Percentiles rank a stretch among this genome's conserved stretches.
These are phyloP conservation scores for Zygoascus meyerae DNA, from an alignment of 1,139 yeast species.

Conservation along the genomic window DNA sequence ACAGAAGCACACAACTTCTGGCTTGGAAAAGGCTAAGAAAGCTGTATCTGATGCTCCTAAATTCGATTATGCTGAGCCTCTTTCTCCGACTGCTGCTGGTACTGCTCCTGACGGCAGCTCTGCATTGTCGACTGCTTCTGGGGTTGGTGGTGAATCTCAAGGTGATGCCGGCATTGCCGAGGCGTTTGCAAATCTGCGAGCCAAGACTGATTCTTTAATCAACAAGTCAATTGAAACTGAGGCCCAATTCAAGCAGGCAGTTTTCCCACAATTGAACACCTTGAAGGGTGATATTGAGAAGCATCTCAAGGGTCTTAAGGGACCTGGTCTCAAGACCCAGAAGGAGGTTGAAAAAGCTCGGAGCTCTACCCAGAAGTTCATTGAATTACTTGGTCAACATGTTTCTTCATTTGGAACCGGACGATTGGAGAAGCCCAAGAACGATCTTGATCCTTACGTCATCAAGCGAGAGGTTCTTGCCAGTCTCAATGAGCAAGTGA, in stretches of 20 bases:
- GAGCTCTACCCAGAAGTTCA: constrained; percentile 31
- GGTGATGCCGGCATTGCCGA: constrained; percentile 32
- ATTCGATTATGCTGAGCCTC: constrained; percentile 23
- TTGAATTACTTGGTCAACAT: constrained; percentile 35
- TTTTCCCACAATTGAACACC: constrained; percentile 34
- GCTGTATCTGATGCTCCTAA: constrained; percentile 31
- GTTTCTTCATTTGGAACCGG: constrained; percentile 26
- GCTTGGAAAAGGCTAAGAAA: constrained; percentile 33
- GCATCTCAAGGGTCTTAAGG: constrained; percentile 36
- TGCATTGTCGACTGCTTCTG: constrained; percentile 10
- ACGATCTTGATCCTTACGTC: constrained; percentile 43
- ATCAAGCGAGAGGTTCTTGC: constrained; percentile 36
- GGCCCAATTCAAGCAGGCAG: constrained; percentile 28
- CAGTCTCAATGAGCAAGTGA: constrained; percentile 39
- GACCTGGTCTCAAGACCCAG: constrained; percentile 32
- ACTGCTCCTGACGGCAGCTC: constrained; percentile 10
- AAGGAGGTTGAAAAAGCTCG: constrained; percentile 38
- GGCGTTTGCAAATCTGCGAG: constrained; percentile 31
- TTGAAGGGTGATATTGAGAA: constrained; percentile 36
- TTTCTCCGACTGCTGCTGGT: constrained; percentile 9
- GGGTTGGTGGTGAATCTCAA: too few species aligned
- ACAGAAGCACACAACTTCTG: constrained; percentile 28
- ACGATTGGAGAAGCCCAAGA: constrained; percentile 31
- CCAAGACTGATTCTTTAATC: constrained; percentile 30
- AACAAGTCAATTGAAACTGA: constrained; percentile 34